Conservation (phyloP, 805 yeast genomes). For the Peterozyma toletana region DNA sequence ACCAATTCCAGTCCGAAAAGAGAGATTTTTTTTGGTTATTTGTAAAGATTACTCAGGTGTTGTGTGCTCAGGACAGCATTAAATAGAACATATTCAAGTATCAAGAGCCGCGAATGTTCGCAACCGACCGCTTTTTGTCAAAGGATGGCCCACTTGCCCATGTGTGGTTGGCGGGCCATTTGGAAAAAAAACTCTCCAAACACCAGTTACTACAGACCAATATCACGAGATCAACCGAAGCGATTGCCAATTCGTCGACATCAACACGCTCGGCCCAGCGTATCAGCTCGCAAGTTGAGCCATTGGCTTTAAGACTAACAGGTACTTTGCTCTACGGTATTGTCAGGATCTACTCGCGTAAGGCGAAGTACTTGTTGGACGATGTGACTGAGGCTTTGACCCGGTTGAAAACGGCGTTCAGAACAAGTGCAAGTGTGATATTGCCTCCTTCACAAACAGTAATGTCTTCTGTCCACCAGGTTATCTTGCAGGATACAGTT, state of each 20-base stretch:
- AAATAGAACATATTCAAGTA: no score
- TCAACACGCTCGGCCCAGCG: conserved; percentile 1
- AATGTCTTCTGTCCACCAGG: conserved; percentile 47
- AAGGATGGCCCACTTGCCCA: conserved; percentile 82
- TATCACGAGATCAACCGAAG: conserved; percentile 58
- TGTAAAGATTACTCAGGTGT: no score
- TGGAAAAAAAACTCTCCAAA: conserved; percentile 70
- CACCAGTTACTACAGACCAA: conserved; percentile 68
- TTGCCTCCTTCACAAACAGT: conserved; percentile 56
- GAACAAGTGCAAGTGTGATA: conserved; percentile 40
- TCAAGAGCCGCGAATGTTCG: no score
- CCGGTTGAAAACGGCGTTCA: conserved; percentile 64
- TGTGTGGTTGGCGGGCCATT: conserved; percentile 89
- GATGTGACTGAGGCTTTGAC: conserved; percentile 75
- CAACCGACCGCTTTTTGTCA: conserved; percentile 32
- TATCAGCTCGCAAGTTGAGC: conserved; percentile 28
- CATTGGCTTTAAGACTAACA: conserved; percentile 72
- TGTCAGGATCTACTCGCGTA: conserved; percentile 77
- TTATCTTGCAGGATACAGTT: conserved; percentile 69
- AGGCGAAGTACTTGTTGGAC: conserved; percentile 74
- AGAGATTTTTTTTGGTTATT: no score
- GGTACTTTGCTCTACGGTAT: conserved; percentile 86
- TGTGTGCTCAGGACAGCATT: no score
- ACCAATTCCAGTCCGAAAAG: no score
- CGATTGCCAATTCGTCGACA: conserved; percentile 42